Evolutionary conservation across 345 rosid genomes (phyloP), one percentile per base, ranked within the genome.

Genomic region (Xanthoceras sorbifolium): DNA sequence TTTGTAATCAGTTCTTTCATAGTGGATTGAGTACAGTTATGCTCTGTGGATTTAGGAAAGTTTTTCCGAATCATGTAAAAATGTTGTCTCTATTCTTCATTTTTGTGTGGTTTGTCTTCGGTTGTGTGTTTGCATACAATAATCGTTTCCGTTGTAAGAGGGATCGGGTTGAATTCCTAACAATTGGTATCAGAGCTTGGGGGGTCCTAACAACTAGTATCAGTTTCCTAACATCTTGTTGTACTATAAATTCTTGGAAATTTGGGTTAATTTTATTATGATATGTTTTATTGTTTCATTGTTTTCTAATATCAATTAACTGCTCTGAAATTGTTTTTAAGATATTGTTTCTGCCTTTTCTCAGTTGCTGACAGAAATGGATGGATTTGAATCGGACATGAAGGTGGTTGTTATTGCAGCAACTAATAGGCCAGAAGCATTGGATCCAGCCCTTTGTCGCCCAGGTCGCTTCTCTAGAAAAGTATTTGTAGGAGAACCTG

Each of bases 401-500:
- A 96, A 85, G 84, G 93, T 93, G 77, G 88, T 93, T 60, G 97
- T 96, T 68, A 86, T 96, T 70, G 99, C 97, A 52, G 97, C 98
- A 79, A 96, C 99, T 34, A 96, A 96, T 82, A 85, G 98, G 59
- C 99, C 99, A 50, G 98, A 92, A 76, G 97, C 98, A 17, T 82
- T 96, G 83, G 99, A 96, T 81, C 84, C 92, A 1, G 98, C 99
- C 55, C 96, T 96, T 54, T 93, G 99, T 79, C 91, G 98, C 26
- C 96, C 99, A 22, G 98, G 99, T 70, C 90, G 99, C 38, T 96
- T 96, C 92, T 96, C 99, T 3, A 90, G 99, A 77, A 96, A 92
- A 80, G 97, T 93, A 18, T 79, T 90, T 71, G 98, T 93, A 0
- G 94, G 94, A 80, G 98, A 93, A 82, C 99, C 99, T 20, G 91